Evolutionary conservation across 495 filamentous ascomycete genomes (phyloP), one percentile per base, ranked within the genome.

Genomic region (Talaromyces stipitatus): DNA sequence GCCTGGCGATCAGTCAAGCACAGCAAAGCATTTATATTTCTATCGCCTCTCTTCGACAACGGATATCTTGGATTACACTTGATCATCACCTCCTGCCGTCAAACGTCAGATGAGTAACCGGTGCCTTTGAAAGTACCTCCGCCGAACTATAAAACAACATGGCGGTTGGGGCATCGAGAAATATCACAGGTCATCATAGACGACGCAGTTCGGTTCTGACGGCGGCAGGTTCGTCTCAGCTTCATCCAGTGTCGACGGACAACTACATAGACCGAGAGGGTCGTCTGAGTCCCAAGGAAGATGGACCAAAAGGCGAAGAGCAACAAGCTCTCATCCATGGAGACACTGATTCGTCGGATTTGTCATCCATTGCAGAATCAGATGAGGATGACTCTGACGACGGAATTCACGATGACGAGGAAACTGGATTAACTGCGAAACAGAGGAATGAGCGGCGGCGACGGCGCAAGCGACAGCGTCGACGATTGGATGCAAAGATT

Each of bases 391-490:
- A 72, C 32, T 82, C 82, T 2, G 85, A 89, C 58, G 87, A 92
- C 57, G 86, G 84, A 46, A 68, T 86, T n/a, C 84, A 87, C 56
- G 89, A 92, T 70, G 91, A 96, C 66, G 91, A 95, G 69, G 91
- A 95, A 75, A 86, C 89, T 0, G 91, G 90, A 9, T 75, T 97
- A 60, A 95, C 90, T 33, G 78, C 78, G 58, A 80, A 78, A 57
- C 87, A 92, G 61, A 82, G 78, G 66, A 78, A 80, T 60, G 82
- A 84, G 62, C 80, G 88, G 61, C 81, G 79, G 58, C 75, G 81
- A 56, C 81, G 85, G 67, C 78, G 83, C 66, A 73, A 78, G 66
- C 73, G 78, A 67, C 78, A 82, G 59, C 87, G 88, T 67, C 85
- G 82, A 14, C 76, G 79, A 64, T 67, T 92, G 56, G 89, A 92